These are phyloP conservation scores for Lasiosphaeris hirsuta DNA, from an alignment of 495 filamentous ascomycete species.

Conservation along the genomic window DNA sequence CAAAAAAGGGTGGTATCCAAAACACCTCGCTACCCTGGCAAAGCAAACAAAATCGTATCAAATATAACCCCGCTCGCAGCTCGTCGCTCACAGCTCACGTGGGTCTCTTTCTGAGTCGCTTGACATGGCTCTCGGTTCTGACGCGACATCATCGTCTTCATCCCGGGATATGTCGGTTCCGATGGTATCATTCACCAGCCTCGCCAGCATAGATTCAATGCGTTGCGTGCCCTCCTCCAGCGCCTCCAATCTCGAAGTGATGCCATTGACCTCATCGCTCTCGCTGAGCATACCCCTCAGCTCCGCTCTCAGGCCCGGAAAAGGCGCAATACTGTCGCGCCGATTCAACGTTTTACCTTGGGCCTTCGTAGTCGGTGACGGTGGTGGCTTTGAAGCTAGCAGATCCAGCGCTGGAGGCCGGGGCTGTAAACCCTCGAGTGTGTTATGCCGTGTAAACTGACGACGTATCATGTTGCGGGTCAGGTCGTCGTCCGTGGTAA, in stretches of 20 bases:
- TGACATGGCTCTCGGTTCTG: slow-evolving; percentile 12
- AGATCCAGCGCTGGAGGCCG: background rate
- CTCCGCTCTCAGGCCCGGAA: slow-evolving; percentile 36
- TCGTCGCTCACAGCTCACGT: too few species aligned
- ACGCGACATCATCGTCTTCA: background rate
- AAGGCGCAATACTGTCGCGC: slow-evolving; percentile 47
- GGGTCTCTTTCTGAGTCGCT: slow-evolving; percentile 2
- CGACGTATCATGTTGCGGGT: slow-evolving; percentile 48
- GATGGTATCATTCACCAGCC: slow-evolving; percentile 17
- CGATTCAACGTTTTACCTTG: slow-evolving; percentile 29
- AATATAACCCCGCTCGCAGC: too few species aligned
- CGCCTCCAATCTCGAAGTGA: slow-evolving; percentile 33
- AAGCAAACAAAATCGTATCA: too few species aligned
- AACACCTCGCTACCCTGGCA: background rate
- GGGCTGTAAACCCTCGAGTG: slow-evolving; percentile 15
- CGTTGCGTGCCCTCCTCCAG: slow-evolving; percentile 37
- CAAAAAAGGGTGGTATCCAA: background rate
- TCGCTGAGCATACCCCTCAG: slow-evolving; percentile 38
- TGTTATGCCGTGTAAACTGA: slow-evolving; percentile 41
- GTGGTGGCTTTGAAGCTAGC: too few species aligned
- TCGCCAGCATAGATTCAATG: slow-evolving; percentile 37
- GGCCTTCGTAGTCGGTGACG: background rate
- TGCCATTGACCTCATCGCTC: slow-evolving; percentile 33
- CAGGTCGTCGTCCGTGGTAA: slow-evolving; percentile 52
- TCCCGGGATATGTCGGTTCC: background rate